Conservation (phyloP, 2,329 filamentous ascomycete genomes). For the Ophiocordyceps australis region DNA sequence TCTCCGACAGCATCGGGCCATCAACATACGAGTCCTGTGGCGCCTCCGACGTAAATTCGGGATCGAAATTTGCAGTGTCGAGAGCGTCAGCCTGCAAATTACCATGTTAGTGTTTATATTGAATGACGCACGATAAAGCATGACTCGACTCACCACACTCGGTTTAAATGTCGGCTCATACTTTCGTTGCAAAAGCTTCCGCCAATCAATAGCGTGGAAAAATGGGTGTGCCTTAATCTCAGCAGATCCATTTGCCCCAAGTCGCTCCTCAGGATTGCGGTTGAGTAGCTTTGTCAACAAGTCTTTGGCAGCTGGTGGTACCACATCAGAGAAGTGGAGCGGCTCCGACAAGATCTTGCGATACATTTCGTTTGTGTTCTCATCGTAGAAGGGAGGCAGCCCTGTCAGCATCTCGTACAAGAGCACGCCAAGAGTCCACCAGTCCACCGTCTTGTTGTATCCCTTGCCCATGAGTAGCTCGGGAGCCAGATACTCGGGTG, state of each 20-base stretch:
- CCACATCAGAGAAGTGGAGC: slow-evolving; percentile 87
- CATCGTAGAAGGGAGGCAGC: slow-evolving; percentile 92
- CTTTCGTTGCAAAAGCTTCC: slow-evolving; percentile 89
- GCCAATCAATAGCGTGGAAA: slow-evolving; percentile 98
- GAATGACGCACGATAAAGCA: too few relatives aligned
- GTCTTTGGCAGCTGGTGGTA: slow-evolving; percentile 85
- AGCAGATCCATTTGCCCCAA: slow-evolving; percentile 83
- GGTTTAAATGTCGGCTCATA: slow-evolving; percentile 98
- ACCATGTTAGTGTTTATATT: too few relatives aligned
- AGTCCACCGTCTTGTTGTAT: slow-evolving; percentile 96
- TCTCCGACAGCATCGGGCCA: slow-evolving; percentile 77
- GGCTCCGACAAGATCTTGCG: slow-evolving; percentile 95
- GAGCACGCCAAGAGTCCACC: slow-evolving; percentile 96
- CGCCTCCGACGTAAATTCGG: slow-evolving; percentile 76
- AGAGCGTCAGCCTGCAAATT: slow-evolving; percentile 66
- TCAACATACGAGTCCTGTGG: slow-evolving; percentile 90
- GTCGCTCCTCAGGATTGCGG: slow-evolving; percentile 72
- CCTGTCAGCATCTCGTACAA: slow-evolving; percentile 98
- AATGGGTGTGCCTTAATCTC: slow-evolving; percentile 99
- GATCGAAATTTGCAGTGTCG: slow-evolving; percentile 85
- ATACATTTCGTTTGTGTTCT: slow-evolving; percentile 99
- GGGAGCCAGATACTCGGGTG: slow-evolving; percentile 89
- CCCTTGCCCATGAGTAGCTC: slow-evolving; percentile 85
- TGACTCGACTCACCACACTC: slow-evolving; percentile 58
- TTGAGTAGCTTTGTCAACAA: slow-evolving; percentile 80